phyloP scores from a whole-genome alignment of 2,329 filamentous ascomycete species.

The Blastomyces emzantsi region DNA sequence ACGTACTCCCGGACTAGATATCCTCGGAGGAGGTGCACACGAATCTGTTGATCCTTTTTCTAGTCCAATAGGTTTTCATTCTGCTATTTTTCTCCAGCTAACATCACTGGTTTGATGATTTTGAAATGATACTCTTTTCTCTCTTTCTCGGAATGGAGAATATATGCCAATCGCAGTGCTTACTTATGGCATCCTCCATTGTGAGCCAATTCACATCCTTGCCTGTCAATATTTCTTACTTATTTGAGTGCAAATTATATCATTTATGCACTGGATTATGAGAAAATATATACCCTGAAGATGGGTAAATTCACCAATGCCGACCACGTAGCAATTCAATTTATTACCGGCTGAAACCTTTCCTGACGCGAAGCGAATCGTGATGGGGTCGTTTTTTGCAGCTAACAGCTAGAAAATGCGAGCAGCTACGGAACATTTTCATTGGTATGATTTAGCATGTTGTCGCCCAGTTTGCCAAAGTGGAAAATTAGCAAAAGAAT shows the following conservation, averaged over 20 bases:
- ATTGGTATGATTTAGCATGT: background rate
- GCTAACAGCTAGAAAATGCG: background rate
- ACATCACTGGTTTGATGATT: conserved; percentile 5
- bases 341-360: background rate
- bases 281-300: background rate
- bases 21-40: background rate
- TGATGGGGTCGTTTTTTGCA: background rate
- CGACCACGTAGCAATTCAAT: background rate
- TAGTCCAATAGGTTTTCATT: background rate
- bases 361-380: background rate
- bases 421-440: background rate
- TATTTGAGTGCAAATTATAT: background rate
- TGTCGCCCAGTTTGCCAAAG: background rate
- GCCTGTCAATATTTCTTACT: background rate
- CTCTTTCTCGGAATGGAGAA: background rate
- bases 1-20: background rate
- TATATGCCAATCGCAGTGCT: background rate
- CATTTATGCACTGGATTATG: background rate
- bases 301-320: background rate
- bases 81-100: background rate
- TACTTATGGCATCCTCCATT: background rate
- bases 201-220: background rate
- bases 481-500: background rate
- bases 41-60: background rate
- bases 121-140: background rate